These are phyloP conservation scores for Claviceps spartinae DNA, from an alignment of 2,329 filamentous ascomycete genomes.

Conservation along the genomic window DNA sequence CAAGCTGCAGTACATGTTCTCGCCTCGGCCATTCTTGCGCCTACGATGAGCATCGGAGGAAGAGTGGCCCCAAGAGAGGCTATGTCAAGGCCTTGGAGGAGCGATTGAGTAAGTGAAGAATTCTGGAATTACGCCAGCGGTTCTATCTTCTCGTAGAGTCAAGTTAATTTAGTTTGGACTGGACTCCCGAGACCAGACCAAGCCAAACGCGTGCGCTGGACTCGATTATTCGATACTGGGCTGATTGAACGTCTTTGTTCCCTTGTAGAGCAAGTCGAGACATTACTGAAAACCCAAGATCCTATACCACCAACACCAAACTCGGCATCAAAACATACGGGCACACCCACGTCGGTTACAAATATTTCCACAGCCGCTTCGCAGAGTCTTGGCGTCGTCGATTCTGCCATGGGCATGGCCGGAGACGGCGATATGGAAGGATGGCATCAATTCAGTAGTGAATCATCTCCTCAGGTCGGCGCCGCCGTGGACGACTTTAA, in stretches of 20 bases:
- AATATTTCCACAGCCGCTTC: slow-evolving; percentile 17
- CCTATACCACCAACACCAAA: slow-evolving; percentile 10
- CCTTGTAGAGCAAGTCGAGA: slow-evolving; percentile 77
- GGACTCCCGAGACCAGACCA: too few relatives aligned
- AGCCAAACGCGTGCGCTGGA: too few relatives aligned
- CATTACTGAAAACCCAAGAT: slow-evolving; percentile 66
- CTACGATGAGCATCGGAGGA: slow-evolving; percentile 85
- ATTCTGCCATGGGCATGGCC: slow-evolving; percentile 32
- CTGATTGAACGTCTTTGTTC: background rate
- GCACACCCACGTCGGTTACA: slow-evolving; percentile 12
- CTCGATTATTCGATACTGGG: too few relatives aligned
- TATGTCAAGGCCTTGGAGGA: slow-evolving; percentile 93
- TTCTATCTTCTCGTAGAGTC: background rate
- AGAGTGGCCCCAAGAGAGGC: slow-evolving; percentile 86
- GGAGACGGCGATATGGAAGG: slow-evolving; percentile 38
- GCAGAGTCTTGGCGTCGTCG: slow-evolving; percentile 22
- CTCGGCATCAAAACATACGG: slow-evolving; percentile 19
- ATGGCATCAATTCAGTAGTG: slow-evolving; percentile 42
- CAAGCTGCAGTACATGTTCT: slow-evolving; percentile 78
- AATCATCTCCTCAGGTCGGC: slow-evolving; percentile 33
- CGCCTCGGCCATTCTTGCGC: slow-evolving; percentile 77
- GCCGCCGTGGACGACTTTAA: slow-evolving; percentile 41
- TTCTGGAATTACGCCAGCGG: too few relatives aligned
- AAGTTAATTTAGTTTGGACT: background rate
- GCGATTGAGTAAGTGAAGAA: slow-evolving; percentile 56